phyloP scores from a whole-genome alignment of 2,329 filamentous ascomycete species.

The Sclerotinia sclerotiorum region DNA sequence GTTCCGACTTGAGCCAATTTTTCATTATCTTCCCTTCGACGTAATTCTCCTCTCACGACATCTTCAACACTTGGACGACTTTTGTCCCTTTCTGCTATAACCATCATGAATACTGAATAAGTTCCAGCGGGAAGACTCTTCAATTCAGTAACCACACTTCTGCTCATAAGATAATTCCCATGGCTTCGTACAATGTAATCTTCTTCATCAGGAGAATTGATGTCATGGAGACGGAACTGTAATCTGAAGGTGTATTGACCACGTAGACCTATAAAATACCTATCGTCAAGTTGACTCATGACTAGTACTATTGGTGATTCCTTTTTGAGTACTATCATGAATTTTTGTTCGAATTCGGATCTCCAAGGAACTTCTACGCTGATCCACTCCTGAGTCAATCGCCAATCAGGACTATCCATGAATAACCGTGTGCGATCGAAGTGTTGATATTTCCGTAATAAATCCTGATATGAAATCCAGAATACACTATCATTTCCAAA shows the following conservation, averaged over 20 bases:
- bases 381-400: constrained; percentile 59
- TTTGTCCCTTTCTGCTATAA: constrained; percentile 52
- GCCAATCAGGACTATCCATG: constrained; percentile 55
- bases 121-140: constrained; percentile 55
- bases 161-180: constrained; percentile 57
- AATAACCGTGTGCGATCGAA: constrained; percentile 64
- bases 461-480: constrained; percentile 63
- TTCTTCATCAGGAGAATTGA: constrained; percentile 51
- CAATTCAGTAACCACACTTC: constrained; percentile 60
- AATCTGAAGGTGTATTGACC: constrained; percentile 57
- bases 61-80: constrained; percentile 51
- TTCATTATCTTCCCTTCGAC: constrained; percentile 52
- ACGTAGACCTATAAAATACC: constrained; percentile 61
- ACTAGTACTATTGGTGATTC: constrained; percentile 59
- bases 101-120: constrained; percentile 57
- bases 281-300: constrained; percentile 60
- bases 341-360: constrained; percentile 60
- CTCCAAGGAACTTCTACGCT: constrained; percentile 63
- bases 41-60: constrained; percentile 54
- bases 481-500: constrained; percentile 64
- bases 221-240: constrained; percentile 51
- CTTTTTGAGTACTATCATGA: constrained; percentile 56
- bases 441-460: constrained; percentile 61
- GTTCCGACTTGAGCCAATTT: constrained; percentile 59
- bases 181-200: constrained; percentile 62